phyloP scores from a whole-genome alignment of 1,284 basidiomycete species.

The Psilocybe mexicana region DNA sequence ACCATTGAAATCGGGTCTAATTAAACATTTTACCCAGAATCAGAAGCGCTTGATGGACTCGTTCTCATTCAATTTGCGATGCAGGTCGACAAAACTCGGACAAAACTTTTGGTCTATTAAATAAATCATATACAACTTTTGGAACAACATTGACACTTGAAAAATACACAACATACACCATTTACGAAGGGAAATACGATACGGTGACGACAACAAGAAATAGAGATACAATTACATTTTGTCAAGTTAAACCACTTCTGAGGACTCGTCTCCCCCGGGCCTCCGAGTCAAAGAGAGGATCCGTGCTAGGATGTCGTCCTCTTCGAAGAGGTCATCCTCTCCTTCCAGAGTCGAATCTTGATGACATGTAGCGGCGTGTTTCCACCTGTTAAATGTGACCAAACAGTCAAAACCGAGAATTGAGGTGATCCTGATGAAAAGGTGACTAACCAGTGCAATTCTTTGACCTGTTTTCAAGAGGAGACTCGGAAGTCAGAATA shows the following conservation, averaged over 20 bases:
- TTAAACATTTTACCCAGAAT: too few relatives aligned
- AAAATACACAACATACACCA: background rate
- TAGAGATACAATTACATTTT: too few relatives aligned
- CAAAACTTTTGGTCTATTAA: too few relatives aligned
- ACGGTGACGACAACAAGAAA: too few relatives aligned
- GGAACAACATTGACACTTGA: too few relatives aligned
- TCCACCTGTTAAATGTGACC: conserved; percentile 58
- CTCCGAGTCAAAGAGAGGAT: conserved; percentile 9
- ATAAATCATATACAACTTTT: too few relatives aligned
- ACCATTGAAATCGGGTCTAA: too few relatives aligned
- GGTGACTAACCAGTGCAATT: conserved; percentile 66
- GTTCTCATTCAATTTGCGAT: too few relatives aligned
- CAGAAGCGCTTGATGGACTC: too few relatives aligned
- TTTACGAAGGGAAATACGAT: too few relatives aligned
- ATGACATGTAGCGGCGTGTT: conserved; percentile 75
- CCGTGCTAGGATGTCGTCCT: conserved; percentile 35
- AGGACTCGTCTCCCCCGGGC: background rate
- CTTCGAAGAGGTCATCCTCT: conserved; percentile 52
- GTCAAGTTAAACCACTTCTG: background rate
- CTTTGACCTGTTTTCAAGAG: conserved; percentile 53
- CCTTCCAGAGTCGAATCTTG: conserved; percentile 54
- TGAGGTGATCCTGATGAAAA: background rate
- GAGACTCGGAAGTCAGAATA: background rate
- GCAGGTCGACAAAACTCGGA: too few relatives aligned
- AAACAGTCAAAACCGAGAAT: background rate